Base-by-base conservation (phyloP, 352 stramenopile genomes). In the Phytophthora pini region DNA sequence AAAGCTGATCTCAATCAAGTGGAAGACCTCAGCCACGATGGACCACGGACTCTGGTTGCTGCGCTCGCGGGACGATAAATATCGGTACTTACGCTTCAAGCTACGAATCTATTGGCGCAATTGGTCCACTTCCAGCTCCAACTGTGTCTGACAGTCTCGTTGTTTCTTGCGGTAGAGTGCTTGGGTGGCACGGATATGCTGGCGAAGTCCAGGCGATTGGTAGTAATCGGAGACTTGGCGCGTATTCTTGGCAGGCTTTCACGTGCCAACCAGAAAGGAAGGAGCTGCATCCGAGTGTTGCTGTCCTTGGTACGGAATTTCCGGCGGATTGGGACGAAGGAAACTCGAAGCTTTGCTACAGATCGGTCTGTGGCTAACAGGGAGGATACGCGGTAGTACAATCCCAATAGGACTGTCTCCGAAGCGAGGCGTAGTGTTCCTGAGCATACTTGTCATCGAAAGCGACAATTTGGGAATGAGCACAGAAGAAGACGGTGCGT, bases 141-240 rank as follows among this genome's bases (percentile, higher is more conserved):
- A 27, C 7, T 54, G 20, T 5, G 36, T 7, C 12, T 58, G 44
- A 5, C 11, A 17, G 0, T 40, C 29, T 20, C 50, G 29, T n/a
- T 67, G 64, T 22, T 29, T 58, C 5, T 56, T 15, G 11, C 64
- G 56, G 24, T 68, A 72, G 12, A 51, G 64, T 26, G 57, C 64
- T 59, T 72, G 64, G 36, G 63, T 72, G 13, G 50, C 20, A 3
- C 57, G 64, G 27, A 57, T 68, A 20, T 72, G 56, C 15, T 53
- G 51, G 8, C 60, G 60, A 51, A 38, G n/a, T 8, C 3, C 9
- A n/a, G 39, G 38, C 2, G 12, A 20, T 43, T 6, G 11, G 13
- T 43, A 45, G 39, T 45, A 45, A 24, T 45, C 39, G 13, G 39
- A 13, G n/a, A 26, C 5, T 12, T 45, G 17, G n/a, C n/a, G 39